A percentile compares a stretch with the other conserved stretches of the same genome.
phyloP scores from a whole-genome alignment of 306 rosid species.

The Corylus americana region DNA sequence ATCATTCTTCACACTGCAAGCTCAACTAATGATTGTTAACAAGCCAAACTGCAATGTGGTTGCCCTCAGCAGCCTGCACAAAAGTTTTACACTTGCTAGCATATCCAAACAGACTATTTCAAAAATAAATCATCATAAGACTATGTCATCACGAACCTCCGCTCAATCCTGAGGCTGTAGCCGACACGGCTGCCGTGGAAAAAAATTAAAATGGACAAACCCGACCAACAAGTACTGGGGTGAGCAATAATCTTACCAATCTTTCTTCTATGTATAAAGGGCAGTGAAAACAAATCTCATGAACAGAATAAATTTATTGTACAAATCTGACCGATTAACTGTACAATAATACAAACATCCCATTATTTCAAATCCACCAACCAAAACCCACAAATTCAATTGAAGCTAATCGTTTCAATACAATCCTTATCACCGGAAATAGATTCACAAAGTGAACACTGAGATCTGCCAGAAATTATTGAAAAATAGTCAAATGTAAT shows the following conservation, averaged over 20 bases:
- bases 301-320: neutral
- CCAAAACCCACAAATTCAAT: neutral
- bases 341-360: neutral
- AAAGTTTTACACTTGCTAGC: neutral
- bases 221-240: neutral
- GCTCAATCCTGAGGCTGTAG: neutral
- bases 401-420: neutral
- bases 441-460: neutral
- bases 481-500: neutral
- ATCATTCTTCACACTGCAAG: neutral
- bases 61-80: neutral
- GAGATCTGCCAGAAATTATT: neutral
- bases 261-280: neutral
- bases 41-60: neutral
- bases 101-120: neutral
- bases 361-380: neutral
- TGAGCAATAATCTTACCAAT: neutral
- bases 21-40: neutral
- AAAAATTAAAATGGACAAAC: neutral
- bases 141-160: neutral
- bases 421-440: neutral
- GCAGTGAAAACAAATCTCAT: neutral
- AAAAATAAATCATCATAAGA: neutral
- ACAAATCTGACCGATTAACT: neutral
- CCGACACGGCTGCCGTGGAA: neutral